Conservation (phyloP, 495 filamentous ascomycete genomes). For the Talaromyces stipitatus region DNA sequence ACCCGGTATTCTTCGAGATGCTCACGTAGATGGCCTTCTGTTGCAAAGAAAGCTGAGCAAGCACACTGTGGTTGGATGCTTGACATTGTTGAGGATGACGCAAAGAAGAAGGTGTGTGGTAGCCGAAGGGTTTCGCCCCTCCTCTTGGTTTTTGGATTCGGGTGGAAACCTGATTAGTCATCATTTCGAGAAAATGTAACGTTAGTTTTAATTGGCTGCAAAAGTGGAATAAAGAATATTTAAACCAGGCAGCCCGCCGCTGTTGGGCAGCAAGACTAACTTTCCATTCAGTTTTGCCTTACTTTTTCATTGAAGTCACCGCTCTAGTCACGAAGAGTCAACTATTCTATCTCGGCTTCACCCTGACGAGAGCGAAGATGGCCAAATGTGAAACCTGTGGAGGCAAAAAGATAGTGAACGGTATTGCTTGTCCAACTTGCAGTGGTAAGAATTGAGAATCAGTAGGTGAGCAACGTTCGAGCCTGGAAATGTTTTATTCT, state of each 20-base stretch:
- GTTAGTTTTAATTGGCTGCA: too few relatives aligned
- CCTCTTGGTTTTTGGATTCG: slow-evolving; percentile 5
- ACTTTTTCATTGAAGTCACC: slow-evolving; percentile 11
- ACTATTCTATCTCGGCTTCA: slow-evolving; percentile 11
- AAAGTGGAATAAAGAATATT: not conserved
- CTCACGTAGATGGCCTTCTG: slow-evolving; percentile 8
- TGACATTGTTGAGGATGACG: slow-evolving; percentile 12
- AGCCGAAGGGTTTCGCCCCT: not conserved
- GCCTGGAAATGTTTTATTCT: slow-evolving; percentile 9
- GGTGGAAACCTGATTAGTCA: slow-evolving; percentile 9
- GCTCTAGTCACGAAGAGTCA: slow-evolving; percentile 9
- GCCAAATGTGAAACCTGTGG: slow-evolving; percentile 13
- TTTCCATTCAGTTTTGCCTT: slow-evolving; percentile 4
- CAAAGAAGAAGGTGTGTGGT: slow-evolving; percentile 7
- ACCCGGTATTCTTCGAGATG: slow-evolving; percentile 15
- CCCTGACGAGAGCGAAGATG: slow-evolving; percentile 12
- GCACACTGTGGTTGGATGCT: slow-evolving; percentile 13
- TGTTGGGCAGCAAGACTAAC: slow-evolving; percentile 10
- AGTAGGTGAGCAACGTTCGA: slow-evolving; percentile 9
- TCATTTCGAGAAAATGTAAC: slow-evolving; percentile 1
- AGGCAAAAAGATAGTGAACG: slow-evolving; percentile 12
- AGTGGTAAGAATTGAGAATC: slow-evolving; percentile 15
- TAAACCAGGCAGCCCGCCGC: slow-evolving; percentile 7
- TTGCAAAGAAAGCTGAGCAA: slow-evolving; percentile 15
- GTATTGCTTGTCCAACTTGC: slow-evolving; percentile 14